These are phyloP conservation scores for Cystofilobasidium ferigula DNA, from an alignment of 768 basidiomycete species.

Conservation along the genomic window DNA sequence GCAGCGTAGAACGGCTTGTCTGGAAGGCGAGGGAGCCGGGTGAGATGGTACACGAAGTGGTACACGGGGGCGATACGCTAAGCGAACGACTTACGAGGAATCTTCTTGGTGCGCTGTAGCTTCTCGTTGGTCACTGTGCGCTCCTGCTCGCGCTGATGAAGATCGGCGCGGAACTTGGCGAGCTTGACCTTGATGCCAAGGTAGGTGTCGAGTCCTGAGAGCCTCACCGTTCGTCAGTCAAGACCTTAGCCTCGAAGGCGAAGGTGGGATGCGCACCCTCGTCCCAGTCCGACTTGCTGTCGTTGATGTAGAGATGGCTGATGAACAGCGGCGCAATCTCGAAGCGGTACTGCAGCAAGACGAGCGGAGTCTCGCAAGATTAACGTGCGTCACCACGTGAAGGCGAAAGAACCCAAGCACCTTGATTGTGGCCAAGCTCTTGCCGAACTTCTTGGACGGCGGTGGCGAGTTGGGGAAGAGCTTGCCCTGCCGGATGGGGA, in stretches of 20 bases:
- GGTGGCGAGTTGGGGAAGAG: slow-evolving; percentile 58
- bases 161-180: slow-evolving; percentile 70
- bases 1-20: slow-evolving; percentile 82
- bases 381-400: neutral
- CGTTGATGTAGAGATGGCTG: slow-evolving; percentile 76
- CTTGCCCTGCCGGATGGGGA: slow-evolving; percentile 80
- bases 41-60: slow-evolving; percentile 1
- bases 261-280: slow-evolving; percentile 48
- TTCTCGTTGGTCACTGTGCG: slow-evolving; percentile 49
- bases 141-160: slow-evolving; percentile 87
- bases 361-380: neutral
- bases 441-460: slow-evolving; percentile 73
- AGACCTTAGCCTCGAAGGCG: neutral
- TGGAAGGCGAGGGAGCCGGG: slow-evolving; percentile 46
- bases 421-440: slow-evolving; percentile 80
- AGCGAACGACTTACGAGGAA: slow-evolving; percentile 3
- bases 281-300: slow-evolving; percentile 66
- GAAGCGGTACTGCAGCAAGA: slow-evolving; percentile 52
- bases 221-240: too few relatives aligned
- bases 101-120: slow-evolving; percentile 43
- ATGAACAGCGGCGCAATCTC: slow-evolving; percentile 65
- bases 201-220: slow-evolving; percentile 48
- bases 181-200: slow-evolving; percentile 78
- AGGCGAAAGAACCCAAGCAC: slow-evolving; percentile 24
- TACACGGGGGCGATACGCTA: too few relatives aligned